Base-by-base conservation (phyloP, 768 basidiomycete genomes). In the Pholiota molesta region DNA sequence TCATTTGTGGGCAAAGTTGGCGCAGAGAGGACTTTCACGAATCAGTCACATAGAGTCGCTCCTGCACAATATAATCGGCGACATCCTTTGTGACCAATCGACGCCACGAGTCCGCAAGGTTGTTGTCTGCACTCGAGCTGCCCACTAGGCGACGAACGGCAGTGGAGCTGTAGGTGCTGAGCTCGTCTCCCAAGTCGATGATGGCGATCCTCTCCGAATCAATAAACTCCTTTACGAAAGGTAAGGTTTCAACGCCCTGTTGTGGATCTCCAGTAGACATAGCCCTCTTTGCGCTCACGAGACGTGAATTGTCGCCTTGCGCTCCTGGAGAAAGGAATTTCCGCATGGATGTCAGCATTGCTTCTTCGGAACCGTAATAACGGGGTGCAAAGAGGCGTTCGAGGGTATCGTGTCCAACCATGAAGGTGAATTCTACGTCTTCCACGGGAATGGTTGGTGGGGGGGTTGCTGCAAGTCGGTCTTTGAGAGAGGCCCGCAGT, bases 381-480 rank as follows among this genome's bases (percentile, higher is more conserved):
- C 83, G 84, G 0, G 88, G 84, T 1, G 87, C 81, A 56, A 95
- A 84, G 60, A 97, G 81, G 7, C 95, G 87, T 59, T 87, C 84
- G 51, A 98, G 81, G 1, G 96, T 98, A 70, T 97, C 96, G 49
- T 86, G 83, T 6, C 96, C 95, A 60, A 94, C 77, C 28, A 94
- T 76, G 71, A 94, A 95, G 1, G 84, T 83, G 19, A 95, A 74
- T 61, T 83, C 80, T 3, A 81, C 72, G 35, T 71, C 62, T 21
- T 62, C 29, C 5, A 62, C 37, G 11, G 52, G 60, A 63, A 53
- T 31, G 39, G 57, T 64, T 39, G 61, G 45, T 31, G 62, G 56
- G 33, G 62, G 31, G 31, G 66, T 47, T 72, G 63, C 35, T 33
- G 67, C 60, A 29, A 84, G 64, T 26, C 79, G 76, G 14, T 67